Evolutionary conservation across 805 yeast species (phyloP).

Genomic region (Candida silvicultrix): DNA sequence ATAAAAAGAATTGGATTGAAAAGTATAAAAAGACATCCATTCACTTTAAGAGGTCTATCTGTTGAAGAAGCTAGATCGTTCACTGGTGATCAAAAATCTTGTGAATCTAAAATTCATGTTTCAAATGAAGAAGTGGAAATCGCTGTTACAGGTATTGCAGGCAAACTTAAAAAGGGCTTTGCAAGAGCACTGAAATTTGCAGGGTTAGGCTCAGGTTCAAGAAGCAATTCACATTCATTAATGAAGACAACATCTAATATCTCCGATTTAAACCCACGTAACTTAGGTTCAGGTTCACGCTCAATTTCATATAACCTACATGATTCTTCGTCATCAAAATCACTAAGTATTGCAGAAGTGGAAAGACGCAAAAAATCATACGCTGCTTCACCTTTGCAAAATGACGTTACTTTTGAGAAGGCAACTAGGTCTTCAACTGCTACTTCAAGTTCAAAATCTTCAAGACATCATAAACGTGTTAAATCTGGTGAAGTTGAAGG

Average conservation of each 20-base stretch:
- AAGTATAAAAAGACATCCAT: constrained; percentile 74
- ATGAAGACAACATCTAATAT: neutral
- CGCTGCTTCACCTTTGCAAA: neutral
- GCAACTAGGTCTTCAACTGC: neutral
- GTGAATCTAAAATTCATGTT: constrained; percentile 40
- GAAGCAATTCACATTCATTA: neutral
- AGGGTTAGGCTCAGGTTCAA: constrained; percentile 4
- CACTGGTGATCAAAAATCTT: constrained; percentile 20
- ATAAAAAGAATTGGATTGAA: constrained; percentile 56
- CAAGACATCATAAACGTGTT: constrained; percentile 12
- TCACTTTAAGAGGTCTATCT: constrained; percentile 41
- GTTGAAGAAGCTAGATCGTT: constrained; percentile 16
- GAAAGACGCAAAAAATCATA: neutral
- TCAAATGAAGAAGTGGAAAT: constrained; percentile 63
- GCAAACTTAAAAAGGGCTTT: constrained; percentile 37
- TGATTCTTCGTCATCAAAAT: neutral
- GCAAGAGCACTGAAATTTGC: constrained; percentile 23
- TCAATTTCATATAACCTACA: neutral
- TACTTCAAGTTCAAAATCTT: neutral
- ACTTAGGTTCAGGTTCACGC: neutral
- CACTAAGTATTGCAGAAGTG: neutral
- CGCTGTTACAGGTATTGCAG: constrained; percentile 81
- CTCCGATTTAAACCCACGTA: neutral
- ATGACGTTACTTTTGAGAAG: neutral
- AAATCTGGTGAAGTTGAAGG: constrained; percentile 17